A percentile compares a stretch with the other conserved stretches of the same genome.
These are phyloP conservation scores for Pythium insidiosum DNA, from an alignment of 352 stramenopile genomes.

Conservation along the genomic window DNA sequence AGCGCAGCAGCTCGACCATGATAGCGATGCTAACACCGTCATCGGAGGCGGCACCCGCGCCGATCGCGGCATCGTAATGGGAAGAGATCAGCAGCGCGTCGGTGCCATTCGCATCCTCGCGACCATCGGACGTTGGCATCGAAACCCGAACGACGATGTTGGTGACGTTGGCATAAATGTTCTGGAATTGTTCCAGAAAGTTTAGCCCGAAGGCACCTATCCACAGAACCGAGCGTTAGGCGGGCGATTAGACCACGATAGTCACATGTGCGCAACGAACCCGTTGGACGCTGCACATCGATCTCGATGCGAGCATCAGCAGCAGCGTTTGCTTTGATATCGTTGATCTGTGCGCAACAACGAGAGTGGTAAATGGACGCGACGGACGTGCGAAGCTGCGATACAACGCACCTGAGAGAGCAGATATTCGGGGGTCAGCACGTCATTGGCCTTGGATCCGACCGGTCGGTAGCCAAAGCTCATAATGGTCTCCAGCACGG, in stretches of 20 bases:
- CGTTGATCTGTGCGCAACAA: slow-evolving; percentile 32
- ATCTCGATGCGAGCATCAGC: slow-evolving; percentile 35
- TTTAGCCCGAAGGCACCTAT: slow-evolving; percentile 63
- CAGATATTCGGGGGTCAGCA: slow-evolving; percentile 47
- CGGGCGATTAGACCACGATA: no score
- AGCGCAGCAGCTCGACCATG: slow-evolving; percentile 63
- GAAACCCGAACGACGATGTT: slow-evolving; percentile 70
- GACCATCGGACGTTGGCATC: slow-evolving; percentile 9
- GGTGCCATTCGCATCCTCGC: slow-evolving; percentile 24
- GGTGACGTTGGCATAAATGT: slow-evolving; percentile 81
- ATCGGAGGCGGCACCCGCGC: slow-evolving; percentile 55
- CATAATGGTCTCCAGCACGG: slow-evolving; percentile 59
- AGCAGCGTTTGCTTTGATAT: slow-evolving; percentile 27
- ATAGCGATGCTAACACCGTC: slow-evolving; percentile 78
- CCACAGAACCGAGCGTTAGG: no score
- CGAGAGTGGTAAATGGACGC: slow-evolving; percentile 2
- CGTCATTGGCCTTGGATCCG: slow-evolving; percentile 55
- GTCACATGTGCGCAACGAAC: slow-evolving; percentile 1
- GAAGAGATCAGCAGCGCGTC: slow-evolving; percentile 69
- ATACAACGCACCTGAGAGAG: slow-evolving; percentile 29
- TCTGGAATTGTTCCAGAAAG: slow-evolving; percentile 76
- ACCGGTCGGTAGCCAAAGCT: slow-evolving; percentile 64
- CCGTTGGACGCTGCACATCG: slow-evolving; percentile 57
- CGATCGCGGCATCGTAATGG: slow-evolving; percentile 74
- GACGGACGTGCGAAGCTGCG: not conserved